A percentile compares a stretch with the other conserved stretches of the same genome.
phyloP scores from a whole-genome alignment of 1,284 basidiomycete species.

The Caloboletus inedulis region DNA sequence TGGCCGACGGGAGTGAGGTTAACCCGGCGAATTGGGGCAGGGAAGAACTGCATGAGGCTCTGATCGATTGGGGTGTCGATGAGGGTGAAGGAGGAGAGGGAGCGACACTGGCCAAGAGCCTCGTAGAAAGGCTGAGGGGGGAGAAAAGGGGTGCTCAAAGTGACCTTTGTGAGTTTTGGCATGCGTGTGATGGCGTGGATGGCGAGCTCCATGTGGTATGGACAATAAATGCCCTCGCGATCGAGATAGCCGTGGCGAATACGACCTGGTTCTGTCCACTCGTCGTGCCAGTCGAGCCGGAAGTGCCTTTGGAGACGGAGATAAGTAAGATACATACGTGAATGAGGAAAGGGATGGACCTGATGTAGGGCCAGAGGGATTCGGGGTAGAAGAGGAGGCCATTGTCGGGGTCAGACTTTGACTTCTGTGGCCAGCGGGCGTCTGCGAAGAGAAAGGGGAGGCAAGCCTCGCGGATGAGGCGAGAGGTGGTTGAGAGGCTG shows the following conservation, averaged over 20 bases:
- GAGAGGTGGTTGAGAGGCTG: conserved; percentile 25
- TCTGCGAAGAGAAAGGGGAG: conserved; percentile 34
- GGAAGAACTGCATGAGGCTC: conserved; percentile 32
- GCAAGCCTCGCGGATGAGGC: conserved; percentile 29
- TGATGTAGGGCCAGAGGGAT: conserved; percentile 30
- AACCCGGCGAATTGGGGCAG: conserved; percentile 24
- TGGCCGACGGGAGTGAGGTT: conserved; percentile 31
- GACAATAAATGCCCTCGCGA: conserved; percentile 32
- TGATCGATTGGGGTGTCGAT: conserved; percentile 35
- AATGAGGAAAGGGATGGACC: conserved; percentile 8
- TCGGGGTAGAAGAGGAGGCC: conserved; percentile 31
- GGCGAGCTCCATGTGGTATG: conserved; percentile 27
- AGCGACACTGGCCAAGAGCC: conserved; percentile 27
- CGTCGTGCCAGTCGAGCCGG: conserved; percentile 34
- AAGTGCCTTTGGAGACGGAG: conserved; percentile 23
- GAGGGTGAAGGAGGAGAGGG: conserved; percentile 26
- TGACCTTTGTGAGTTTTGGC: conserved; percentile 30
- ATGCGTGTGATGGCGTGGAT: conserved; percentile 24
- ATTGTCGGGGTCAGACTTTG: conserved; percentile 22
- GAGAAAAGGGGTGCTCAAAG: conserved; percentile 30
- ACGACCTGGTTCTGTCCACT: conserved; percentile 34
- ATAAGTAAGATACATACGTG: background rate
- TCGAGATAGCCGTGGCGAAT: conserved; percentile 31
- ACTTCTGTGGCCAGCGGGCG: conserved; percentile 32
- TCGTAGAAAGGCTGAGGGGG: conserved; percentile 31